A percentile compares a stretch with the other conserved stretches of the same genome.
Conservation (phyloP, 2,329 filamentous ascomycete species). For the Fusarium metavorans region DNA sequence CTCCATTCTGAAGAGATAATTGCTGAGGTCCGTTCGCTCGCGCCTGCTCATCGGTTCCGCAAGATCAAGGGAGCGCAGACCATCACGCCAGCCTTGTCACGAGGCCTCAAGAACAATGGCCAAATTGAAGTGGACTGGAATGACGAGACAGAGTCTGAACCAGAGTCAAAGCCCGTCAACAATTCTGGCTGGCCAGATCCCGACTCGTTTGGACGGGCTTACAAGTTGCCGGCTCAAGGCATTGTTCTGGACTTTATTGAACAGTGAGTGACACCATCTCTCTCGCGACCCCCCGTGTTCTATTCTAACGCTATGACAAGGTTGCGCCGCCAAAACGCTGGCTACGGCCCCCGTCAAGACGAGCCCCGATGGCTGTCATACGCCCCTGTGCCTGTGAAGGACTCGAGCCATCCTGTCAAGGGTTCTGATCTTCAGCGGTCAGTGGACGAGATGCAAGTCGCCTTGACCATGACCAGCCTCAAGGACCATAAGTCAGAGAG, state of each 20-base stretch:
- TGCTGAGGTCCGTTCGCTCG: slow-evolving; percentile 67
- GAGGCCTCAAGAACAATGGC: slow-evolving; percentile 78
- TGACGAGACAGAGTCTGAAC: slow-evolving; percentile 63
- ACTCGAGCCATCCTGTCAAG: slow-evolving; percentile 33
- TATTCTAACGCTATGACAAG: slow-evolving; percentile 44
- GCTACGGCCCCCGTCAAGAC: slow-evolving; percentile 49
- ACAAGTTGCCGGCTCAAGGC: slow-evolving; percentile 72
- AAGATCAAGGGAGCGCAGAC: slow-evolving; percentile 67
- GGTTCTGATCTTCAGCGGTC: slow-evolving; percentile 56
- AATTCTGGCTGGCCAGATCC: slow-evolving; percentile 69
- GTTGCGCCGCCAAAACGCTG: slow-evolving; percentile 54
- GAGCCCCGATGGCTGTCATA: slow-evolving; percentile 49
- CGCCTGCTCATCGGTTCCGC: slow-evolving; percentile 71
- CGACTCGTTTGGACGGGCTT: slow-evolving; percentile 72
- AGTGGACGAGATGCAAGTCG: slow-evolving; percentile 75
- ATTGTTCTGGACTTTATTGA: slow-evolving; percentile 80
- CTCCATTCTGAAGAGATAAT: slow-evolving; percentile 86
- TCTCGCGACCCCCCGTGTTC: neutral
- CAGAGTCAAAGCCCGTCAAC: slow-evolving; percentile 55
- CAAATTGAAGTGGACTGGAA: slow-evolving; percentile 75
- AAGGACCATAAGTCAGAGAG: slow-evolving; percentile 62
- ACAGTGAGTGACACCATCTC: slow-evolving; percentile 58
- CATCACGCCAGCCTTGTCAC: slow-evolving; percentile 65
- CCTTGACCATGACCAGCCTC: slow-evolving; percentile 72
- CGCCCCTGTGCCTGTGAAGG: slow-evolving; percentile 38